Evolutionary conservation across 306 rosid species (phyloP).

Genomic region (Vigna unguiculata): DNA sequence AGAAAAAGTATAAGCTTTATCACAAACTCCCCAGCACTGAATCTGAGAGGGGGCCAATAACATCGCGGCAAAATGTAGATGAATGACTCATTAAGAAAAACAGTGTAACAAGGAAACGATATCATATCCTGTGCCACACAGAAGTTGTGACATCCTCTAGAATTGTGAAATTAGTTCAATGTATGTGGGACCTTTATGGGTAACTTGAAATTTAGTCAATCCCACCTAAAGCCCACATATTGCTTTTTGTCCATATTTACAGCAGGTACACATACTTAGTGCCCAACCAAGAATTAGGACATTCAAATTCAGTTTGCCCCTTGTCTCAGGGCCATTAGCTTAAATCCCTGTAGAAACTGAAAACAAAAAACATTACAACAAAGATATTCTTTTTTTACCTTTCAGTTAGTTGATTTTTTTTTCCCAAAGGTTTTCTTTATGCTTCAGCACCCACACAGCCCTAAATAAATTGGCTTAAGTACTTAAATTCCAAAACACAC

Average conservation of each 20-base stretch:
- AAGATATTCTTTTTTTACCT: neutral
- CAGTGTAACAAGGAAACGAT: neutral
- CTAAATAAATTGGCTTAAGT: slow-evolving; percentile 24
- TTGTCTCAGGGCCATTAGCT: neutral
- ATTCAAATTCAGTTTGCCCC: slow-evolving; percentile 27
- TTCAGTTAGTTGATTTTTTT: neutral
- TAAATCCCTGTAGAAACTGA: too few relatives aligned
- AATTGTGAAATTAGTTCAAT: slow-evolving; percentile 29
- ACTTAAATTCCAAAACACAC: neutral
- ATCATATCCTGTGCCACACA: slow-evolving; percentile 8
- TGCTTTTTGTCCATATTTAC: slow-evolving; percentile 77
- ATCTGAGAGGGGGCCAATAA: neutral
- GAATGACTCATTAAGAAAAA: neutral
- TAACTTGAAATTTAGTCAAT: slow-evolving; percentile 54
- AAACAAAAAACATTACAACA: neutral
- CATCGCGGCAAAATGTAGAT: neutral
- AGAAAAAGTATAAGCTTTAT: too few relatives aligned
- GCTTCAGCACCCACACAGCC: neutral
- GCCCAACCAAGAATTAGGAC: slow-evolving; percentile 95
- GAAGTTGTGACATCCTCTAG: slow-evolving; percentile 17
- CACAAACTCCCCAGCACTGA: neutral
- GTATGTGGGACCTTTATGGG: slow-evolving; percentile 70
- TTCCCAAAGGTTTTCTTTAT: neutral
- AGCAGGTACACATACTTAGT: slow-evolving; percentile 72
- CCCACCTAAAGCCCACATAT: slow-evolving; percentile 79